Conservation (phyloP, 1,139 yeast genomes). For the Sugiyamaella pinicola region DNA sequence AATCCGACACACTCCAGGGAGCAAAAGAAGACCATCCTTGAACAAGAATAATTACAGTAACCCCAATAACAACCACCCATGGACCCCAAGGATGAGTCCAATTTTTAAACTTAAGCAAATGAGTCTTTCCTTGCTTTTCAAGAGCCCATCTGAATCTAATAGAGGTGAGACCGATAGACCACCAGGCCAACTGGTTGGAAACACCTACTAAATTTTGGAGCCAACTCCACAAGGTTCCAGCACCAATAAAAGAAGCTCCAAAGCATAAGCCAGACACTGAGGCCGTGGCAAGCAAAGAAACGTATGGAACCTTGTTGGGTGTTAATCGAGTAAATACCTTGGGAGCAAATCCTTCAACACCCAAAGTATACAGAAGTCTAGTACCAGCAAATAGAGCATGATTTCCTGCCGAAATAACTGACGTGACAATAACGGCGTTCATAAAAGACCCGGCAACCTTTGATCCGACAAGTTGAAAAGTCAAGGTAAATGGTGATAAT, state of each 20-base stretch:
- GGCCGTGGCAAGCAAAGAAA: constrained; percentile 46
- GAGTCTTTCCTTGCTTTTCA: constrained; percentile 42
- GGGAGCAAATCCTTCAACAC: constrained; percentile 55
- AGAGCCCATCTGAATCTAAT: constrained; percentile 52
- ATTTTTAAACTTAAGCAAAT: constrained; percentile 46
- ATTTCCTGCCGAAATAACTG: constrained; percentile 56
- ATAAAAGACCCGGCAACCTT: constrained; percentile 52
- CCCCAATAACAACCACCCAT: constrained; percentile 53
- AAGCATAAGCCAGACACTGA: constrained; percentile 64
- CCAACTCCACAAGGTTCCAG: constrained; percentile 62
- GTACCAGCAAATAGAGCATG: constrained; percentile 56
- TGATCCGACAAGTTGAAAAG: constrained; percentile 55
- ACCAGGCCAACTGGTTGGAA: constrained; percentile 58
- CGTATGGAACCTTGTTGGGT: constrained; percentile 53
- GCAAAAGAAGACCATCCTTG: constrained; percentile 66
- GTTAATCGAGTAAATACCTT: constrained; percentile 49
- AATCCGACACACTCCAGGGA: constrained; percentile 57
- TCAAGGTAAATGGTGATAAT: constrained; percentile 68
- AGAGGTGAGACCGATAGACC: constrained; percentile 53
- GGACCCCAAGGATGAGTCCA: constrained; percentile 68
- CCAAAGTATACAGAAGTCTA: constrained; percentile 51
- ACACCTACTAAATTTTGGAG: constrained; percentile 66
- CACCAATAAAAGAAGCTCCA: constrained; percentile 54
- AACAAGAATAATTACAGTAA: constrained; percentile 53
- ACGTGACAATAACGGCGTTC: constrained; percentile 54